Base-by-base conservation (phyloP, 2,329 filamentous ascomycete species). In the Tolypocladium nubicola region DNA sequence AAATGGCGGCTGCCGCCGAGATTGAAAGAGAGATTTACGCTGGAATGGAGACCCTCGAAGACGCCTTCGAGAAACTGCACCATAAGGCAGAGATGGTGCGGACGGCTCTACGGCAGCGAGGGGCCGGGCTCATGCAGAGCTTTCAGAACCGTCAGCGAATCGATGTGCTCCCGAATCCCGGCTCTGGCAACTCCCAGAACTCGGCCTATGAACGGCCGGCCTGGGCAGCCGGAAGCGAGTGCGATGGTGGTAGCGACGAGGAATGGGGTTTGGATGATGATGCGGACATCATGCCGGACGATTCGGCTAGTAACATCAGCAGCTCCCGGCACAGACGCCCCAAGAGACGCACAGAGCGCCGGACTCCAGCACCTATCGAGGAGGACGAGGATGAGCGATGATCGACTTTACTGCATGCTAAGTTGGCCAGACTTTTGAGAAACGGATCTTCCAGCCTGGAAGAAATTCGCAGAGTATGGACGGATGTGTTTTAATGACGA, bases 11-110 rank as follows among this genome's bases (percentile, higher is more conserved):
- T 1, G 80, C 97, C 7, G 90, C 90, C 9, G 93, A 97, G 72
- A 86, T 97, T 43, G 93, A 97, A 72, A 85, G 91, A 8, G 90
- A 96, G 67, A 96, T 97, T 58, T 97, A 93, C 73, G 81, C 85
- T 39, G 90, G 92, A 60, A 97, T 97, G 93, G 93, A 97, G 73
- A 86, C 85, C 0, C 81, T 97, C 30, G 93, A 97, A 71, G 90
- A 97, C 67, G 91, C 92, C 0, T 97, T 97, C 65, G 93, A 97
- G 74, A 85, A 84, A 35, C 79, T 97, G n/a, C 93, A 97, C 68
- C 82, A 84, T 63, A 87, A 87, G 66, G 93, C 93, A 2, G 91
- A 97, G 73, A 72, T 79, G 21, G 89, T 97, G 19, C 86, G 93
- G 6, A 85, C 83, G 26, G 83, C 87, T 1, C 79, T 97, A 6